Evolutionary conservation across 106 monocot species (phyloP), one percentile per base, ranked within the genome.

Genomic region (Dioscorea alata): DNA sequence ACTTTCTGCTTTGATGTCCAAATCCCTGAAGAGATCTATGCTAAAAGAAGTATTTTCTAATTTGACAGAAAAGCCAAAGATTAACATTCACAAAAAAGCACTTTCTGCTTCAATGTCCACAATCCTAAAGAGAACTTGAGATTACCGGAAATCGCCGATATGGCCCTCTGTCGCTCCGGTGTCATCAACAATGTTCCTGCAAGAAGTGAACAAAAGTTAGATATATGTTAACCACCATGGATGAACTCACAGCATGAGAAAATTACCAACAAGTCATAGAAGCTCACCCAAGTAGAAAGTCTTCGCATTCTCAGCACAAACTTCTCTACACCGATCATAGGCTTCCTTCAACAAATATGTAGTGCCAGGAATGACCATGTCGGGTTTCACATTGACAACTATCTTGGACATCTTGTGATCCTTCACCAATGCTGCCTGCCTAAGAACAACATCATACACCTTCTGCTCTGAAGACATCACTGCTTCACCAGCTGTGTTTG

Each of bases 251-350:
- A 16, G 5, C 18, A 54, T 8, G 4, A 19, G 54, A 8, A 54
- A 16, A 54, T 54, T 18, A 54, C 54, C 9, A 13, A 3, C 13
- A 54, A 54, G 19, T 0, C 19, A 52, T 54, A 57, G 13, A 35
- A 49, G 48, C 81, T 82, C 54, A 97, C 96, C 97, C 76, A 97
- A 79, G 77, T 99, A 99, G 75, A 99, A 99, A 6, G 92, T 99
- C 78, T 99, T 99, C 6, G 97, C 97, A 77, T 99, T 90, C 81
- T 99, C 97, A 23, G 80, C 92, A 24, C 97, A 99, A 12, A 99
- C 85, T 70, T 99, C 79, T 12, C 97, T 79, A 9, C 97, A 90
- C 2, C 97, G 84, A 61, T 99, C 87, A 32, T 86, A 90, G 15
- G 86, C 90, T 15, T 90, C 86, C n/a, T 79, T 86, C 73, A 90